Conservation (phyloP, 2,329 filamentous ascomycete species). For the Dissoconium aciculare region DNA sequence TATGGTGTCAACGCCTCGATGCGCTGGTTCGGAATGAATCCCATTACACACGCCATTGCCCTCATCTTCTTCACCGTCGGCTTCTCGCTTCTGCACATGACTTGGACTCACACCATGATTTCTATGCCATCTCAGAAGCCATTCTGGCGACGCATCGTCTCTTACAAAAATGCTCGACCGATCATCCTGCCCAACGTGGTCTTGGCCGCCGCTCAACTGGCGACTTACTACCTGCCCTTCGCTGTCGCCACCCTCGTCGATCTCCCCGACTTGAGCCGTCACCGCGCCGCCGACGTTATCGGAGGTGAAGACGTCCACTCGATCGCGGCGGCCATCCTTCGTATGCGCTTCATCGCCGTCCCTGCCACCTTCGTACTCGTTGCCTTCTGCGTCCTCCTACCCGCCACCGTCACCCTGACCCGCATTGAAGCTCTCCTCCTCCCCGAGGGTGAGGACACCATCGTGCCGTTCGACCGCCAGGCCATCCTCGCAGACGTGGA, state of each 20-base stretch:
- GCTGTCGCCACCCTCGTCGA: constrained; percentile 36
- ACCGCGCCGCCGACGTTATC: constrained; percentile 14
- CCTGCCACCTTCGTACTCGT: constrained; percentile 30
- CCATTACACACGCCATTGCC: constrained; percentile 34
- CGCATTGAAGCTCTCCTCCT: constrained; percentile 81
- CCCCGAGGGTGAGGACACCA: constrained; percentile 63
- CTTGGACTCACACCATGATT: constrained; percentile 80
- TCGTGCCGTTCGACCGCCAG: constrained; percentile 80
- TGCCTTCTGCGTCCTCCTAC: constrained; percentile 58
- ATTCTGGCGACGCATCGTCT: constrained; percentile 56
- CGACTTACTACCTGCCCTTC: constrained; percentile 35
- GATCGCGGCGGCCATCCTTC: constrained; percentile 27
- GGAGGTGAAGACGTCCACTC: constrained; percentile 14
- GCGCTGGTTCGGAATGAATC: constrained; percentile 29
- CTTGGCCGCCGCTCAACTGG: constrained; percentile 42
- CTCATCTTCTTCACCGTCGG: constrained; percentile 45
- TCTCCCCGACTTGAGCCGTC: constrained; percentile 22
- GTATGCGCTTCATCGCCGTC: constrained; percentile 21
- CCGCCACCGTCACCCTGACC: constrained; percentile 59
- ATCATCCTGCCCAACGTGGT: constrained; percentile 53
- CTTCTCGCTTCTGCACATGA: constrained; percentile 53
- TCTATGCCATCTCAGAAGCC: constrained; percentile 45
- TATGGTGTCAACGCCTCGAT: constrained; percentile 16
- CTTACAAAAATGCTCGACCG: constrained; percentile 50
- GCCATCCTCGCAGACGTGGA: constrained; percentile 55